Base-by-base conservation (phyloP, 1,139 yeast species). In the Yamadazyma dushanensis region DNA sequence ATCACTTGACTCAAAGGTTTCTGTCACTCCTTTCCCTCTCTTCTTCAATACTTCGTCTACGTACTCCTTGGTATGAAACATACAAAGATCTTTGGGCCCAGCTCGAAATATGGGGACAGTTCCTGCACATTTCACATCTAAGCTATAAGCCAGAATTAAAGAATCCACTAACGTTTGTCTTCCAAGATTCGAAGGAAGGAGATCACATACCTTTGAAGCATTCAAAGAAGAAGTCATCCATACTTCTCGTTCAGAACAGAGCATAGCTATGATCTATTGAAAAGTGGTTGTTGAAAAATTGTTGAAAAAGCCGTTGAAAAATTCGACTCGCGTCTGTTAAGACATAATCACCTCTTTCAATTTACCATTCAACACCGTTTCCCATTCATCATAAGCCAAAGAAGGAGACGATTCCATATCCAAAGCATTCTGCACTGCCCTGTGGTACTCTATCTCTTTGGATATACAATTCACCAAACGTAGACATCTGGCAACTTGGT, bases 141-240 rank as follows among this genome's bases (percentile, higher is more conserved):
- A 51, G 0, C 53, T 59, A 48, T 66, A 76, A 0, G 79, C 76
- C 10, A 50, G 46, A 8, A 76, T 61, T 35, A 79, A 54, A 1
- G 66, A 56, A 24, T 60, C 54, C 0, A 76, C 73, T 16, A 77
- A 53, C 3, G 74, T 59, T 8, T 77, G 76, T 8, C 86, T 56
- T 1, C 72, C 76, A 9, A 51, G 51, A 45, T 79, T 79, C 0
- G 83, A 63, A 1, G 84, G 84, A 3, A 78, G 57, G 20, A 58
- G 45, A 41, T 78, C 82, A 15, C 61, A 50, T 5, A 70, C 43
- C 5, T 46, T 37, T 0, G 69, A 47, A 8, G 49, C 45, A 8
- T 36, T 34, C 10, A 5, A 13, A 4, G 34, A 31, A 14, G 24
- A 17, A 8, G 34, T 31, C 5, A 32, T 26, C 35, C 35, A 32